Evolutionary conservation across 495 filamentous ascomycete genomes (phyloP).

Genomic region (Glonium stellatum): DNA sequence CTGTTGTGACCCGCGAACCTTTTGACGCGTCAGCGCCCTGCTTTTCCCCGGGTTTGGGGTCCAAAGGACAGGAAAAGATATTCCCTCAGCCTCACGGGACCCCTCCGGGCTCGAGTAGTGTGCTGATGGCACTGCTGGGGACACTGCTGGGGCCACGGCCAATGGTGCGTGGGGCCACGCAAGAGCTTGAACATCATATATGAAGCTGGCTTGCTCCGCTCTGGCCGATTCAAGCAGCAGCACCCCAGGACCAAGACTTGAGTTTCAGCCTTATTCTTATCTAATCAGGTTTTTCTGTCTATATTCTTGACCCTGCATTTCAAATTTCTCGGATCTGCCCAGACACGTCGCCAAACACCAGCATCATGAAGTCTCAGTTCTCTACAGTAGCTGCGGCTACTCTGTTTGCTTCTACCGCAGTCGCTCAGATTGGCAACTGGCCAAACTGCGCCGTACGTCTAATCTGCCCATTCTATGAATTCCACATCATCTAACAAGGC

Average conservation of each 20-base stretch:
- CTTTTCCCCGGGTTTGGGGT: not conserved
- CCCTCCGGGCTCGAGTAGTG: slow-evolving; percentile 15
- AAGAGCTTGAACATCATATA: slow-evolving; percentile 1
- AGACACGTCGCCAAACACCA: not conserved
- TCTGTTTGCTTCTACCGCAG: not conserved
- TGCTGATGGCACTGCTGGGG: slow-evolving; percentile 13
- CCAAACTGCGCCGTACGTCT: not conserved
- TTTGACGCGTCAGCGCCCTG: slow-evolving; percentile 10
- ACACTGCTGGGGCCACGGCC: slow-evolving; percentile 2
- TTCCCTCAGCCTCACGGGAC: slow-evolving; percentile 17
- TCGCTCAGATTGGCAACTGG: not conserved
- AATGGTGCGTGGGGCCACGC: slow-evolving; percentile 20
- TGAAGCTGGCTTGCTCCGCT: not conserved
- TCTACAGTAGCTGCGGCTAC: not conserved
- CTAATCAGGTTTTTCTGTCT: not conserved
- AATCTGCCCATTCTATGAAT: not conserved
- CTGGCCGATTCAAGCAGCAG: not conserved
- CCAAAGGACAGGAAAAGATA: not conserved
- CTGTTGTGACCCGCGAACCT: not conserved
- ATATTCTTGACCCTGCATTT: not conserved
- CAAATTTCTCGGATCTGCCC: not conserved
- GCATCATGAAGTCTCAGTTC: slow-evolving; percentile 1
- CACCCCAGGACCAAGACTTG: not conserved
- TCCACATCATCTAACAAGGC: not conserved
- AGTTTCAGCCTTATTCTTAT: not conserved